These are phyloP conservation scores for Ustilago cynodontis DNA, from an alignment of 1,284 basidiomycete genomes.

Conservation along the genomic window DNA sequence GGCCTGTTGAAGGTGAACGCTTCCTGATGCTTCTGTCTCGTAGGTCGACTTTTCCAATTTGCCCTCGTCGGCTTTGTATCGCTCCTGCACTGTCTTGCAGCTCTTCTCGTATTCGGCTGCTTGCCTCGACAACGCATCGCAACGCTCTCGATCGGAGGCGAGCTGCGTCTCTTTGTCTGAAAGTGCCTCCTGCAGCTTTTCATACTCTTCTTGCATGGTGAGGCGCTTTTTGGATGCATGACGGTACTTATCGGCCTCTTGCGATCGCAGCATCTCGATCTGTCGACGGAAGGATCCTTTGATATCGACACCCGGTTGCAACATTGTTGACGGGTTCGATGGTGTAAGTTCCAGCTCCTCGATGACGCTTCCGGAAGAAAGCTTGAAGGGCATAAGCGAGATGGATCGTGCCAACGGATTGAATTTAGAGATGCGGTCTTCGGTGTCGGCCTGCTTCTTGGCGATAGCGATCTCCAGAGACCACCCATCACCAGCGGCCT, in stretches of 20 bases:
- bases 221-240: conserved; percentile 52
- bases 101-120: conserved; percentile 53
- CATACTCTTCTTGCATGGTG: conserved; percentile 56
- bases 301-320: conserved; percentile 58
- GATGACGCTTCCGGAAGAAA: conserved; percentile 42
- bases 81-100: conserved; percentile 53
- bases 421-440: conserved; percentile 58
- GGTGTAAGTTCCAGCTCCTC: conserved; percentile 57
- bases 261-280: conserved; percentile 47
- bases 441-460: conserved; percentile 61
- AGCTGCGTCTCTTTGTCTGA: conserved; percentile 45
- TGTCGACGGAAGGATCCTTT: conserved; percentile 50
- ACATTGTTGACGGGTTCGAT: conserved; percentile 53
- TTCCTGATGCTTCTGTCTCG: conserved; percentile 51
- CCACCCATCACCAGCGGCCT: conserved; percentile 56
- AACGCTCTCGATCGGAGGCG: conserved; percentile 38
- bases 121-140: conserved; percentile 37
- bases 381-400: conserved; percentile 54
- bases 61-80: conserved; percentile 51
- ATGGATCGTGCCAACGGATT: conserved; percentile 55
- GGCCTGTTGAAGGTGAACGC: conserved; percentile 49
- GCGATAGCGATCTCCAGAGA: conserved; percentile 61
- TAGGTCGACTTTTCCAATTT: conserved; percentile 51
- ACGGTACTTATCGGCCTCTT: conserved; percentile 51
- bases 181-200: conserved; percentile 50